Conservation (phyloP, 306 rosid genomes). For the Quercus berberidifolia region DNA sequence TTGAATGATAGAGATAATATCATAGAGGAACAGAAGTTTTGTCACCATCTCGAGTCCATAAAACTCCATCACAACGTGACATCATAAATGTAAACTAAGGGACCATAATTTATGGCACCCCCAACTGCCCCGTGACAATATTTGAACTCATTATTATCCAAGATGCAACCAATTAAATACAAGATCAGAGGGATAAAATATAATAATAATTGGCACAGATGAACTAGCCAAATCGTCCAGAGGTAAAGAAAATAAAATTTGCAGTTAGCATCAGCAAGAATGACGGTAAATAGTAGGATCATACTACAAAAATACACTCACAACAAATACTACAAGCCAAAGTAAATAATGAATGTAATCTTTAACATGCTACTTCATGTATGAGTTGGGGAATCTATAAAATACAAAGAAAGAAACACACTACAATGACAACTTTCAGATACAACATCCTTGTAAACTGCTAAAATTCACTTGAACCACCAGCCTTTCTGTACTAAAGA, state of each 20-base stretch:
- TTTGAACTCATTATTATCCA: background rate
- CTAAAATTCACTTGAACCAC: conserved; percentile 23
- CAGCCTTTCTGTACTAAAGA: conserved; percentile 24
- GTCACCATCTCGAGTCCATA: too few species aligned
- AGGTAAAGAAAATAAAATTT: background rate
- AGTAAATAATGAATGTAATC: background rate
- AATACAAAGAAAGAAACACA: background rate
- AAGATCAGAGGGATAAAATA: background rate
- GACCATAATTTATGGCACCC: too few species aligned
- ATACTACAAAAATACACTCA: background rate
- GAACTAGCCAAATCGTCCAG: background rate
- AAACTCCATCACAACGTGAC: too few species aligned
- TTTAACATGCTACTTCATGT: background rate
- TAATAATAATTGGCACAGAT: background rate
- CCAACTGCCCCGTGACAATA: too few species aligned
- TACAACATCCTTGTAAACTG: conserved; percentile 11
- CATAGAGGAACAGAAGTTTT: too few species aligned
- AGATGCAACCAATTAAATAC: background rate
- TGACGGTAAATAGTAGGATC: background rate
- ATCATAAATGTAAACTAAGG: too few species aligned
- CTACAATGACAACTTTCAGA: background rate
- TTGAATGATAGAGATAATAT: too few species aligned
- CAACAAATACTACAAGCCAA: background rate
- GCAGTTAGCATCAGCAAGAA: too few species aligned
- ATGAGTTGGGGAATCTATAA: background rate